Percentiles rank a stretch among this genome's conserved stretches.
These are phyloP conservation scores for Colletotrichum chlorophyti DNA, from an alignment of 2,329 filamentous ascomycete genomes.

Conservation along the genomic window DNA sequence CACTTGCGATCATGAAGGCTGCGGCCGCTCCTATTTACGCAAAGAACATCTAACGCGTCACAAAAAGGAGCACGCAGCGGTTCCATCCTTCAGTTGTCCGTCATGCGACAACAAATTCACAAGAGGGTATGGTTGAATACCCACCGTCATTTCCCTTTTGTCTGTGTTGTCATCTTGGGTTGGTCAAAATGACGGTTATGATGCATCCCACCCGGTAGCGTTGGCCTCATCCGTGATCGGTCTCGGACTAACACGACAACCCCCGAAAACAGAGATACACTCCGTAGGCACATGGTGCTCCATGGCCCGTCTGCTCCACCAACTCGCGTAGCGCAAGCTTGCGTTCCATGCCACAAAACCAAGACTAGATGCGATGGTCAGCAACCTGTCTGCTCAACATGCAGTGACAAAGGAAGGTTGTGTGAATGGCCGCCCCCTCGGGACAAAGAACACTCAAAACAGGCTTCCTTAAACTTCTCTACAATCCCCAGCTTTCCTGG, in stretches of 20 bases:
- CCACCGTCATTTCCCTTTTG: not conserved
- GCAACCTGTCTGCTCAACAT: slow-evolving; percentile 17
- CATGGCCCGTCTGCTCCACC: slow-evolving; percentile 19
- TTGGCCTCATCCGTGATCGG: too few relatives aligned
- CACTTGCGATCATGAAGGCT: slow-evolving; percentile 19
- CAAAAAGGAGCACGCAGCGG: slow-evolving; percentile 13
- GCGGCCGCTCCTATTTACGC: slow-evolving; percentile 23
- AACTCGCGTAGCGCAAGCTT: slow-evolving; percentile 23
- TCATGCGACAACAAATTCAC: slow-evolving; percentile 17
- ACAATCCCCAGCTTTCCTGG: not conserved
- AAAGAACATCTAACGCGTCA: slow-evolving; percentile 25
- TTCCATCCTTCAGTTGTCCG: slow-evolving; percentile 12
- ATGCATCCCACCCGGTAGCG: too few relatives aligned
- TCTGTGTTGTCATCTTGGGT: too few relatives aligned
- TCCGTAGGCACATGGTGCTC: slow-evolving; percentile 23
- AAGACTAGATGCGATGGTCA: slow-evolving; percentile 24
- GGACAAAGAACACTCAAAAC: not conserved
- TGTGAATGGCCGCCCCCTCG: slow-evolving; percentile 18
- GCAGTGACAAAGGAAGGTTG: slow-evolving; percentile 5
- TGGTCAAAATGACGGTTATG: too few relatives aligned
- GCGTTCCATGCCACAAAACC: slow-evolving; percentile 17
- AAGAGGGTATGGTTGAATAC: slow-evolving; percentile 20
- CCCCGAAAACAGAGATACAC: slow-evolving; percentile 6
- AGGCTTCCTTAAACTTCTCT: not conserved
- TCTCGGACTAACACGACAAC: not conserved